These are phyloP conservation scores for Termitomyces titanicus DNA, from an alignment of 768 basidiomycete genomes.

Conservation along the genomic window DNA sequence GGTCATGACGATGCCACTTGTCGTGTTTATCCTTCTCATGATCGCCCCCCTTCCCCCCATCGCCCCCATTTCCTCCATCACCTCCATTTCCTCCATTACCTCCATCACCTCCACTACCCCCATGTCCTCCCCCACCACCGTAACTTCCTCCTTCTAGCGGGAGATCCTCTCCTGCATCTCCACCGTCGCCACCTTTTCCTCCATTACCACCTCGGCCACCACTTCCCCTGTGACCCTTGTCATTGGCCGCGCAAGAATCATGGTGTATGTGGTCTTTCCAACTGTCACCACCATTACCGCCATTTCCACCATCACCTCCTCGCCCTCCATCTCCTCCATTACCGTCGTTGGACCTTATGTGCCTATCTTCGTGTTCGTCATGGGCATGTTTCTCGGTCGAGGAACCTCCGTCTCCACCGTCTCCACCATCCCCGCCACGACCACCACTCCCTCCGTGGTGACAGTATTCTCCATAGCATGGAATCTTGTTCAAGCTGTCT, in stretches of 20 bases:
- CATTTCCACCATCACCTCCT: slow-evolving; percentile 1
- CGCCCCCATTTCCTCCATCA: neutral
- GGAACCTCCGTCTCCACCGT: neutral
- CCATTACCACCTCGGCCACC: neutral
- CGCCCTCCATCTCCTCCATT: neutral
- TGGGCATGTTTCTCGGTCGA: neutral
- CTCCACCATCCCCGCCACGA: neutral
- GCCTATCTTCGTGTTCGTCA: neutral
- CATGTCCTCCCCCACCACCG: neutral
- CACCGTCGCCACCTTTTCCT: neutral
- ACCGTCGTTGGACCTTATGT: neutral
- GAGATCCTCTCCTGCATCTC: neutral
- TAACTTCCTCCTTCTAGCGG: neutral
- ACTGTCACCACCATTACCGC: neutral
- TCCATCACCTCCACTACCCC: neutral
- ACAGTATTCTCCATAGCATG: neutral
- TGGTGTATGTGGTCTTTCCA: neutral
- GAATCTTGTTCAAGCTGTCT: neutral
- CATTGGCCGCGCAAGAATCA: no score
- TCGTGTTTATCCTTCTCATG: neutral
- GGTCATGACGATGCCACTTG: neutral
- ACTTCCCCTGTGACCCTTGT: neutral
- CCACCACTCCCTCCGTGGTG: neutral
- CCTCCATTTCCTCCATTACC: neutral
- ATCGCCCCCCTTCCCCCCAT: neutral